phyloP scores from a whole-genome alignment of 1,284 basidiomycete species.

The Ustilago lituana region DNA sequence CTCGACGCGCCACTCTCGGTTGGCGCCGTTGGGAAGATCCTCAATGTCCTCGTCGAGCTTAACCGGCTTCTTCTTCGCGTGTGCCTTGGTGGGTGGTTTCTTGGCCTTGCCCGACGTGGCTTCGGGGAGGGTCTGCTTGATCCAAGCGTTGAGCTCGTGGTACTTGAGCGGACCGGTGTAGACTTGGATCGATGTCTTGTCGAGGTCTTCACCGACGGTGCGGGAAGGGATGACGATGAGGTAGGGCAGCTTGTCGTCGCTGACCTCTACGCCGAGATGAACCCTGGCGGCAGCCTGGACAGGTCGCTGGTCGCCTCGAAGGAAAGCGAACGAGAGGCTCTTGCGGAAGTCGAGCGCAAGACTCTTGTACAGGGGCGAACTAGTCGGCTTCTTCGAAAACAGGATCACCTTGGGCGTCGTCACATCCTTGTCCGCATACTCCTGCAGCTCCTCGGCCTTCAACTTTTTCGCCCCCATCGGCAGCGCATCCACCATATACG shows the following conservation, averaged over 20 bases:
- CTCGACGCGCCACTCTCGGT: conserved; percentile 41
- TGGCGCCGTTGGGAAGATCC: conserved; percentile 26
- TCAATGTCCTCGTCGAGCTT: conserved; percentile 32
- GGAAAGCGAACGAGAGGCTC: conserved; percentile 55
- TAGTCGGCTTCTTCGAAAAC: conserved; percentile 60
- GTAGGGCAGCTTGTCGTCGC: conserved; percentile 49
- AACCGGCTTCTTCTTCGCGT: conserved; percentile 33
- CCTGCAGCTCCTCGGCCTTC: conserved; percentile 70
- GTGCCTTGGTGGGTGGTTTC: conserved; percentile 23
- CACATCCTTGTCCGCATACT: conserved; percentile 37
- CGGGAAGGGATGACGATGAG: conserved; percentile 53
- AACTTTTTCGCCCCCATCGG: conserved; percentile 76
- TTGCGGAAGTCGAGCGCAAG: conserved; percentile 64
- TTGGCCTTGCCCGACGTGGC: conserved; percentile 41
- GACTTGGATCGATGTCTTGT: conserved; percentile 42
- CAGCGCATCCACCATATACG: conserved; percentile 79
- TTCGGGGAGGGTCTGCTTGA: conserved; percentile 51
- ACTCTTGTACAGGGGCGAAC: conserved; percentile 62
- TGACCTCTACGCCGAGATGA: conserved; percentile 53
- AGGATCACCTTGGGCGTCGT: conserved; percentile 58
- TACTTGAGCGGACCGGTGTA: conserved; percentile 61
- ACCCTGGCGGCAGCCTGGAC: conserved; percentile 47
- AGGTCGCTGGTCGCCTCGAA: conserved; percentile 53
- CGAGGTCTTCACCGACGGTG: conserved; percentile 20
- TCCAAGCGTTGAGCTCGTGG: conserved; percentile 56